Base-by-base conservation (phyloP, 495 filamentous ascomycete species). In the Penicillium dipodomyicola region DNA sequence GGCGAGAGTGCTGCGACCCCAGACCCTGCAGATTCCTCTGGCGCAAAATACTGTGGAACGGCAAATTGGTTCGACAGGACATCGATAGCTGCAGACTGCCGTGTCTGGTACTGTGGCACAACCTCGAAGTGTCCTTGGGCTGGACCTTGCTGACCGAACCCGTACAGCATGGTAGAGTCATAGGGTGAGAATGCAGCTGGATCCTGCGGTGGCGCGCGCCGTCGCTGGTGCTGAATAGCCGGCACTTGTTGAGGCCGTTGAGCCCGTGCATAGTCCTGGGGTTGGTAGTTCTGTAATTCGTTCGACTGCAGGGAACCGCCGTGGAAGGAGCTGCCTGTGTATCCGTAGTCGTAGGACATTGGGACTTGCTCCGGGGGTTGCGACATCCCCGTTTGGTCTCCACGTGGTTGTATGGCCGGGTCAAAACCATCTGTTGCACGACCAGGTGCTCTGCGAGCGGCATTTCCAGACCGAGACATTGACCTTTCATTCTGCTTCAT, bases 21-120 rank as follows among this genome's bases (percentile, higher is more conserved):
- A 27, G 84, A 74, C 62, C 80, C 86, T 61, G 86, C 79, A 68
- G 86, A 79, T 65, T 91, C 89, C 67, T 80, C 80, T 56, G 83
- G 75, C 68, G 74, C 63, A 65, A 93, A 96, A 76, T 95, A 97
- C 71, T 87, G 89, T 80, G 85, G 75, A 65, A 86, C 77, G 41
- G 77, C 77, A 73, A 88, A 87, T 61, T 85, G 84, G 59, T 83
- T 82, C 56, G 86, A 78, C 68, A 94, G 80, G 67, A 90, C 85
- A 62, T 94, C 90, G 65, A 96, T 81, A 42, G 84, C 84, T 84
- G 90, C 86, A 77, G 86, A 82, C 62, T 88, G 90, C 77, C 90
- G 88, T 67, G 85, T 78, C 58, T 64, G 77, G 75, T 91, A 96
- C 72, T 87, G 88, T 75, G 89, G 82, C 72, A 85, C 83, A 61